These are phyloP conservation scores for Hericium rajendrae DNA, from an alignment of 768 basidiomycete genomes.

Conservation along the genomic window DNA sequence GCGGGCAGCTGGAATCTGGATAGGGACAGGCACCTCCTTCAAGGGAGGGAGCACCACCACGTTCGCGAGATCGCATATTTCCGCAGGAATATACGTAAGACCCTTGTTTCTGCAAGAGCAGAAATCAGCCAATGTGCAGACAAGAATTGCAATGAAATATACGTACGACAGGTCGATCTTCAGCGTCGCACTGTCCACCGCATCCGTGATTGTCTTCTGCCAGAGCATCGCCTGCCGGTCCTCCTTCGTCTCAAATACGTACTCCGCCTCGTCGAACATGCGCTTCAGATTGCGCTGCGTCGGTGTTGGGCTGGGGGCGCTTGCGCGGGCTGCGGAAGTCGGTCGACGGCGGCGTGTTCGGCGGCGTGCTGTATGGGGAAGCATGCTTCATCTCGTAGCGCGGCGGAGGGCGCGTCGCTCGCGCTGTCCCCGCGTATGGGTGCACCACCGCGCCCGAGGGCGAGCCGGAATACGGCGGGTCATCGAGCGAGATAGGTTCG, in stretches of 20 bases:
- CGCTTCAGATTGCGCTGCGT: not conserved
- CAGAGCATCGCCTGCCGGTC: not conserved
- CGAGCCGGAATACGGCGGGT: not conserved
- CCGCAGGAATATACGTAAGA: not conserved
- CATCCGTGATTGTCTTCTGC: not conserved
- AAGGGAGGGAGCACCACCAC: not conserved
- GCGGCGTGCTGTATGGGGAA: not conserved
- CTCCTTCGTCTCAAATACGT: not conserved
- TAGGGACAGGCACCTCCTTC: not conserved
- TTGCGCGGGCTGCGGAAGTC: not conserved
- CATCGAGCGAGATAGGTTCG: slow-evolving; percentile 7
- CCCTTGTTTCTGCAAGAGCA: not conserved
- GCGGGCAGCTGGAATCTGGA: not conserved
- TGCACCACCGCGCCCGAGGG: not conserved
- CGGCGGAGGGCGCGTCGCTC: not conserved
- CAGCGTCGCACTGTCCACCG: not conserved
- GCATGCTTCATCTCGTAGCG: not conserved
- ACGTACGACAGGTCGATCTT: not conserved
- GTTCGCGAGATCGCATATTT: not conserved
- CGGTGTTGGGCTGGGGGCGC: not conserved
- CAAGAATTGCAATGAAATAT: not conserved
- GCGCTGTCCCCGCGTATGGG: not conserved
- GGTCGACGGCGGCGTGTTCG: not conserved
- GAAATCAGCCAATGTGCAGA: not conserved
- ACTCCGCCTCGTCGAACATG: not conserved